Conservation (phyloP, 2,329 filamentous ascomycete species). For the Triangularia verruculosa region DNA sequence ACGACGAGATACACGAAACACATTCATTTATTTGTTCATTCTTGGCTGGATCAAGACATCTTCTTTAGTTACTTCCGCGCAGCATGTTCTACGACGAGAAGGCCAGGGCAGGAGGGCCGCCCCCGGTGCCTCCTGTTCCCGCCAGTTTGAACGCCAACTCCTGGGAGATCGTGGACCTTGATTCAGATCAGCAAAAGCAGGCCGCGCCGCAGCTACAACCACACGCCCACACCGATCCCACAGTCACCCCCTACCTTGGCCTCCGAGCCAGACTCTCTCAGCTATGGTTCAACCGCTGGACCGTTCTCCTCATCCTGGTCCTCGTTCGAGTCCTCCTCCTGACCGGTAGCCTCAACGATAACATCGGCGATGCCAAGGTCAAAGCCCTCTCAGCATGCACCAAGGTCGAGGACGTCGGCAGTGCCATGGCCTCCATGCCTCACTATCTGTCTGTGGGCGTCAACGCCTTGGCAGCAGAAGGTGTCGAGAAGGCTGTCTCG, state of each 20-base stretch:
- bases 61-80: background rate
- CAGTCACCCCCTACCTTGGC: conserved; percentile 86
- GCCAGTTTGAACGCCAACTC: conserved; percentile 29
- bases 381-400: conserved; percentile 88
- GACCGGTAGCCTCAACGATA: conserved; percentile 66
- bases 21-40: background rate
- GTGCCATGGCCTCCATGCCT: conserved; percentile 96
- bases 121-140: conserved; percentile 32
- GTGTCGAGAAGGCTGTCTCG: conserved; percentile 76
- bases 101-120: conserved; percentile 19
- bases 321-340: conserved; percentile 78
- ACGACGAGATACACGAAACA: conserved; percentile 5
- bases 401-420: conserved; percentile 88
- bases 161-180: conserved; percentile 37
- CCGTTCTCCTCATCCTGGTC: conserved; percentile 80
- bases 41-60: conserved; percentile 11
- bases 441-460: conserved; percentile 88
- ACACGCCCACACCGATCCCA: conserved; percentile 56
- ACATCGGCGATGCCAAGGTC: conserved; percentile 70
- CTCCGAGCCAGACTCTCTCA: conserved; percentile 87
- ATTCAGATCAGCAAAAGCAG: conserved; percentile 29
- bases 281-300: conserved; percentile 98
- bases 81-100: conserved; percentile 30
- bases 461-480: conserved; percentile 77
- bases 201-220: conserved; percentile 32